Base-by-base conservation (phyloP, 768 basidiomycete species). In the Boletus tylopilopsis region DNA sequence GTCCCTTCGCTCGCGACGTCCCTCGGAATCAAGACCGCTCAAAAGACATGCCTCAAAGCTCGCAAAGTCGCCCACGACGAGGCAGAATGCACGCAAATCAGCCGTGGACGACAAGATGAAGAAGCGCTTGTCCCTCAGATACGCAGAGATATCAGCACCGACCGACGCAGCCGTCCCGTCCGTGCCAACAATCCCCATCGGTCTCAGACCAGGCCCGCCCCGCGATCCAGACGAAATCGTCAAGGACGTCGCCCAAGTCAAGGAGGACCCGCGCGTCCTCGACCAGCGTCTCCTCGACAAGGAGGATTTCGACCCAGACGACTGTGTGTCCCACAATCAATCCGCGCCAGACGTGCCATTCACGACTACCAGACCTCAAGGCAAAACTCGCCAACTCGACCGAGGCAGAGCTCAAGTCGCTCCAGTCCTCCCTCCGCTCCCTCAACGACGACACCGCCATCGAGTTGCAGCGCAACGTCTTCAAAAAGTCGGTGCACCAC, bases 71-170 rank as follows among this genome's bases (percentile, higher is more conserved):
- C 47, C 59, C 6, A 51, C 68, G 5, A 53, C 43, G 9, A 58
- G 73, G 58, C 67, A 76, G 54, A 76, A 77, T 64, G 68, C 68
- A 5, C 74, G 76, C 64, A 83, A 63, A 19, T 70, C 70, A 8
- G 51, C 68, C 48, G 77, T 84, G 51, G 78, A 93, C 67, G 94
- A 94, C 77, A 92, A 89, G 73, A 93, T 96, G 70, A 93, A 92
- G 79, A 92, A 92, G 70, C 87, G 94, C 63, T 87, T 96, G 84
- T 94, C 93, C 15, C 89, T 86, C 79, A 84, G 94, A 65, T 96
- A 90, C 79, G 90, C 87, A 33, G 88, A 90, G 57, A 86, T 90
- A 47, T 86, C 86, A 1, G 72, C 77, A n/a, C 87, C 86, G 6
- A 84, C 81, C 3, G 77, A 80, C 42, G 63, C 67, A 9, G 68